phyloP scores from a whole-genome alignment of 2,329 filamentous ascomycete species.

The Davidsoniella virescens region DNA sequence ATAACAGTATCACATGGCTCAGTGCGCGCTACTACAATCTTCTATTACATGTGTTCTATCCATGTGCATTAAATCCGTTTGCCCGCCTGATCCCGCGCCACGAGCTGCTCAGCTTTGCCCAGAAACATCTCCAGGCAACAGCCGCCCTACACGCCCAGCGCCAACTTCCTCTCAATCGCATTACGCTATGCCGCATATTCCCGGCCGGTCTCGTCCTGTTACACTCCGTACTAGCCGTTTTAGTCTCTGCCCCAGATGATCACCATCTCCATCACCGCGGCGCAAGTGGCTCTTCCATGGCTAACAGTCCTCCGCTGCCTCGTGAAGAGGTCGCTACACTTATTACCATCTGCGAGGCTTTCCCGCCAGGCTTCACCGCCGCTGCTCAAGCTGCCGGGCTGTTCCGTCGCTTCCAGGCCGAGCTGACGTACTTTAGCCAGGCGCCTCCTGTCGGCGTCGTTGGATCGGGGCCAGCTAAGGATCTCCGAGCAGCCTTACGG shows the following conservation, averaged over 20 bases:
- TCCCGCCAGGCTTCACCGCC: constrained; percentile 21
- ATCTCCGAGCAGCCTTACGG: constrained; percentile 14
- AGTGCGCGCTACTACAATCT: constrained; percentile 28
- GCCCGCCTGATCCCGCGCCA: constrained; percentile 18
- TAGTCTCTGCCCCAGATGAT: not conserved
- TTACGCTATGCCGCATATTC: constrained; percentile 25
- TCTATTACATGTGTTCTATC: constrained; percentile 28
- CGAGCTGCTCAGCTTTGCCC: constrained; percentile 24
- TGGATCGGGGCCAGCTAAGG: constrained; percentile 8
- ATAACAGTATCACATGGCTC: constrained; percentile 29
- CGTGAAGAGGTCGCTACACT: constrained; percentile 23
- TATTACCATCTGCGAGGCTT: constrained; percentile 23
- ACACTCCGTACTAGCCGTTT: constrained; percentile 16
- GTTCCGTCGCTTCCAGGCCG: constrained; percentile 18
- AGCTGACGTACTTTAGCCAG: constrained; percentile 10
- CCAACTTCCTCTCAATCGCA: constrained; percentile 27
- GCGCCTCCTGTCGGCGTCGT: not conserved
- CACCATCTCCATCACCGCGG: no score
- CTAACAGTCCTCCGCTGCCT: constrained; percentile 17
- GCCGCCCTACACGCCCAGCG: constrained; percentile 18
- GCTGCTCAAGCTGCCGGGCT: constrained; percentile 22
- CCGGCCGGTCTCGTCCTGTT: constrained; percentile 24
- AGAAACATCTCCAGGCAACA: constrained; percentile 22
- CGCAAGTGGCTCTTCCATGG: constrained; percentile 1
- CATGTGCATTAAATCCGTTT: constrained; percentile 24